These are phyloP conservation scores for Curvularia eragrostidis DNA, from an alignment of 2,329 filamentous ascomycete species.

Conservation along the genomic window DNA sequence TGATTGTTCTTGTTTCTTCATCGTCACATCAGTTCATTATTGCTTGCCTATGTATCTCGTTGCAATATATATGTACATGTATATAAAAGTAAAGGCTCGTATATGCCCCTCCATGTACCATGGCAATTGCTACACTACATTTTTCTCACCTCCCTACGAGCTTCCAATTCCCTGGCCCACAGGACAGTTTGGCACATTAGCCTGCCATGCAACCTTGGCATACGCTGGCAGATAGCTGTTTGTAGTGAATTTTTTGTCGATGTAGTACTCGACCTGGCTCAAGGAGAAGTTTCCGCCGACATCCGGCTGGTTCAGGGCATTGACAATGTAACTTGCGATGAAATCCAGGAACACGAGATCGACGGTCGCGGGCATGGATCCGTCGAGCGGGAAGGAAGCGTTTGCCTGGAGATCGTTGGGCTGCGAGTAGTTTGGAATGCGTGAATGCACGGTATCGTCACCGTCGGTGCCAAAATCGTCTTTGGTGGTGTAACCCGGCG, in stretches of 20 bases:
- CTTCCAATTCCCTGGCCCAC: slow-evolving; percentile 46
- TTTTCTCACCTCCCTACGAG: neutral
- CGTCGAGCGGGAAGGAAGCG: slow-evolving; percentile 56
- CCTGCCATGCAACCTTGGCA: slow-evolving; percentile 52
- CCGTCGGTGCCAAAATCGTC: slow-evolving; percentile 65
- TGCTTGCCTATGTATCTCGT: neutral
- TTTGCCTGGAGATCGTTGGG: slow-evolving; percentile 61
- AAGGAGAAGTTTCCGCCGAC: slow-evolving; percentile 43
- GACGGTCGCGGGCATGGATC: slow-evolving; percentile 54
- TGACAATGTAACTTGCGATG: slow-evolving; percentile 47
- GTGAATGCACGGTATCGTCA: slow-evolving; percentile 62
- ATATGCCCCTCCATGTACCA: neutral
- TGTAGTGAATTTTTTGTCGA: slow-evolving; percentile 52
- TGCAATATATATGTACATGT: neutral
- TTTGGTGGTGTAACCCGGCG: slow-evolving; percentile 61
- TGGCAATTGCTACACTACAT: neutral
- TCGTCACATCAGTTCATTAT: neutral
- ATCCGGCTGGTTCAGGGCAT: slow-evolving; percentile 42
- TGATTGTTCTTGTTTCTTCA: neutral
- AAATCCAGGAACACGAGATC: slow-evolving; percentile 64
- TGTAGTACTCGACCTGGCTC: slow-evolving; percentile 46
- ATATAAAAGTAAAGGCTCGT: too few species aligned
- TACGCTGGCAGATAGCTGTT: slow-evolving; percentile 53
- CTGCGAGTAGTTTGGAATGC: slow-evolving; percentile 56
- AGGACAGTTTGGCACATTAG: slow-evolving; percentile 50